Conservation (phyloP, 768 basidiomycete species). For the Suillus ampliporus region DNA sequence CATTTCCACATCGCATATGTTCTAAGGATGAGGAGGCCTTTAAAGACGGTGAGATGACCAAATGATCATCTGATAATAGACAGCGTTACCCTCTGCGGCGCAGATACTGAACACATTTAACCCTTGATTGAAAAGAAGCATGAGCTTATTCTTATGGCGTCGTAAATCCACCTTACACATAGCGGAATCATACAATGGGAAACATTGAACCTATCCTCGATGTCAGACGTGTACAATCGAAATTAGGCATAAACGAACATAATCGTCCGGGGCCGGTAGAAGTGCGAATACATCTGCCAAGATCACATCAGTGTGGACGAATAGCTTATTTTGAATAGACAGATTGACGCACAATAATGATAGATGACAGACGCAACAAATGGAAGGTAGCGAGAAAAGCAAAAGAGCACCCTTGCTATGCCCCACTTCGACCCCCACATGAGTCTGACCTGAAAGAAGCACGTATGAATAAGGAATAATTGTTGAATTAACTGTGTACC, state of each 20-base stretch:
- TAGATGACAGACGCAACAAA: conserved; percentile 3
- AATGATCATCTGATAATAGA: neutral
- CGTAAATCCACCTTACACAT: neutral
- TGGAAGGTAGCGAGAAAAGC: conserved; percentile 9
- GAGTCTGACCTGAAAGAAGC: conserved; percentile 4
- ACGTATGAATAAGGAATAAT: neutral
- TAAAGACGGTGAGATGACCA: neutral
- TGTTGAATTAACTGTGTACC: neutral
- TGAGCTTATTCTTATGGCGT: neutral
- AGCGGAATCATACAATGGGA: conserved; percentile 5
- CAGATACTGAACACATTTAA: conserved; percentile 11
- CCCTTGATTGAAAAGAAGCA: conserved; percentile 1
- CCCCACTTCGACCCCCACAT: conserved; percentile 11
- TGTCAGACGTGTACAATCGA: neutral
- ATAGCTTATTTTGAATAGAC: neutral
- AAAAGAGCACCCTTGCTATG: conserved; percentile 6
- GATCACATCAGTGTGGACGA: neutral
- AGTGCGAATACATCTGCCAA: conserved; percentile 10
- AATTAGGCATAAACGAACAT: neutral
- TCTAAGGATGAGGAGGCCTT: conserved; percentile 13
- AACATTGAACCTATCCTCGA: neutral
- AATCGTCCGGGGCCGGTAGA: neutral
- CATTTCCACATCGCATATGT: conserved; percentile 16
- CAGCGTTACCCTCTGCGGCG: conserved; percentile 8
- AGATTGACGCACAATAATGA: conserved; percentile 8